Conservation (phyloP, 1,284 basidiomycete species). For the Irpex sp. region DNA sequence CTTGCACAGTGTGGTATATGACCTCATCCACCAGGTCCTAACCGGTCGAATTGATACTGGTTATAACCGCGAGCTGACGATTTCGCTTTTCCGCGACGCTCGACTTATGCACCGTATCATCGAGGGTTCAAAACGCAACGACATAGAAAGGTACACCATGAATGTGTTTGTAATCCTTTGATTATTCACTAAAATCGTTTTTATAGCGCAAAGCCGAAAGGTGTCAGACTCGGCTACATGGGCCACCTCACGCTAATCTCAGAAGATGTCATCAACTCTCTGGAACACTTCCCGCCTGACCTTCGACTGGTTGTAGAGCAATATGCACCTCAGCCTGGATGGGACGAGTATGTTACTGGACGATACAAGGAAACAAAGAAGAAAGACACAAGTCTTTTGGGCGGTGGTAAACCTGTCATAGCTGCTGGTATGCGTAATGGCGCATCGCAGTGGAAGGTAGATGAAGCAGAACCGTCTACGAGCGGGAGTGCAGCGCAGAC, state of each 20-base stretch:
- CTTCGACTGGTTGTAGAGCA: constrained; percentile 62
- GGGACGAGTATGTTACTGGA: constrained; percentile 86
- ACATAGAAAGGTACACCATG: constrained; percentile 55
- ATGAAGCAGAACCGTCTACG: constrained; percentile 55
- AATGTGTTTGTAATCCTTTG: constrained; percentile 1
- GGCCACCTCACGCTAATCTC: constrained; percentile 94
- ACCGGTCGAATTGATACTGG: constrained; percentile 80
- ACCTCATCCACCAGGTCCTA: constrained; percentile 93
- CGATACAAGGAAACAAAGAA: constrained; percentile 84
- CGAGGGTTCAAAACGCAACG: constrained; percentile 79
- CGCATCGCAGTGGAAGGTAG: constrained; percentile 61
- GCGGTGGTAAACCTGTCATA: constrained; percentile 76
- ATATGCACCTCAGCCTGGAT: constrained; percentile 75
- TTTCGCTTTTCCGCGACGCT: constrained; percentile 80
- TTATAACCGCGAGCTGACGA: constrained; percentile 76
- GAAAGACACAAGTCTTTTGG: constrained; percentile 75
- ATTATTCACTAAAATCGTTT: neutral
- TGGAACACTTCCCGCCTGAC: constrained; percentile 84
- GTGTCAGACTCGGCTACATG: constrained; percentile 90
- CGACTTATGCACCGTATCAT: constrained; percentile 79
- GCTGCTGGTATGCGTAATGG: constrained; percentile 34
- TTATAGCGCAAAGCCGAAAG: constrained; percentile 59
- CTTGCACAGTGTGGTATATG: constrained; percentile 95
- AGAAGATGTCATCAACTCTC: constrained; percentile 82
- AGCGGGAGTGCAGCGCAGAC: constrained; percentile 23